Conservation (phyloP, 2,329 filamentous ascomycete species). For the Fusarium sp. region DNA sequence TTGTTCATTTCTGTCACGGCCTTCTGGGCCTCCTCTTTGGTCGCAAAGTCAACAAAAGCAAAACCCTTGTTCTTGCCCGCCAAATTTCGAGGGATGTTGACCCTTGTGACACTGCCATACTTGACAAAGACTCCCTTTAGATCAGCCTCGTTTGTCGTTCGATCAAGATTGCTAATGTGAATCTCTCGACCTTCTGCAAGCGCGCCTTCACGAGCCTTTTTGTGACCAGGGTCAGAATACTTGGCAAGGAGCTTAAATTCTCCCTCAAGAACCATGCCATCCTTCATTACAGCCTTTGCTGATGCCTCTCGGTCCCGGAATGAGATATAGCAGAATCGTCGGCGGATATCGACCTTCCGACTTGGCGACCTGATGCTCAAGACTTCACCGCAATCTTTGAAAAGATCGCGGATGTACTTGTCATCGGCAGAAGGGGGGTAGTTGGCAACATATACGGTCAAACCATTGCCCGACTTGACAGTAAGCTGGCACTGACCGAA, state of each 20-base stretch:
- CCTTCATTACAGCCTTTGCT: constrained; percentile 76
- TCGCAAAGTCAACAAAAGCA: constrained; percentile 83
- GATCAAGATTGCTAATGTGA: constrained; percentile 78
- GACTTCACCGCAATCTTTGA: constrained; percentile 82
- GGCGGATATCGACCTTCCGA: constrained; percentile 87
- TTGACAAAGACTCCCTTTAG: constrained; percentile 78
- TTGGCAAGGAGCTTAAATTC: constrained; percentile 79
- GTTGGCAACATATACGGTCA: constrained; percentile 91
- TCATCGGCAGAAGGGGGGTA: constrained; percentile 85
- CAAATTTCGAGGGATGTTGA: constrained; percentile 77
- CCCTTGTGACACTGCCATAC: constrained; percentile 79
- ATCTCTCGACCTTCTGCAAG: constrained; percentile 90
- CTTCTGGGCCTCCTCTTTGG: constrained; percentile 75
- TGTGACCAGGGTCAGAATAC: constrained; percentile 84
- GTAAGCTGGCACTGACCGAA: constrained; percentile 80
- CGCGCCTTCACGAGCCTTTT: constrained; percentile 83
- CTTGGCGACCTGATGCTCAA: constrained; percentile 91
- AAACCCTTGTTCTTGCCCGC: constrained; percentile 80
- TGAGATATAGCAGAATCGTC: constrained; percentile 96
- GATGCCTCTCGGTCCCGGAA: constrained; percentile 79
- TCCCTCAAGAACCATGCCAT: constrained; percentile 77
- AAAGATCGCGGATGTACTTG: constrained; percentile 74
- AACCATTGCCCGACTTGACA: constrained; percentile 79
- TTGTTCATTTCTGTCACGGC: constrained; percentile 78
- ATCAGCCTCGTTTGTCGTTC: constrained; percentile 73